Base-by-base conservation (phyloP, 225 moss, liverwort and hornwort species). In the Thuidium tamariscinum region DNA sequence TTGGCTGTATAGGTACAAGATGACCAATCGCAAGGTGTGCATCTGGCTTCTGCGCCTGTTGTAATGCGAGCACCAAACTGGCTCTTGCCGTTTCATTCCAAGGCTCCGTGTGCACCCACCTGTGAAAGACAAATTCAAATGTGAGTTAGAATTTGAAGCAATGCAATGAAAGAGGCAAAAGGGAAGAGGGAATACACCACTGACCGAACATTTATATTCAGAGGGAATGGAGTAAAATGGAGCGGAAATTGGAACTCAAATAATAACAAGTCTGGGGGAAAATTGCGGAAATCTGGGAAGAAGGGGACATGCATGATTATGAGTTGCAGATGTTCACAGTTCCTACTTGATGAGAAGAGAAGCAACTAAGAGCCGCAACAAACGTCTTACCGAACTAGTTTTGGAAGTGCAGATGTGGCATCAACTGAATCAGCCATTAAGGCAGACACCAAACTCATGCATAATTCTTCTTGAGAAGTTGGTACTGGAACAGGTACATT, bases 71-170 rank as follows among this genome's bases (percentile, higher is more conserved):
- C 78, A 96, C 92, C 87, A 99, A 86, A 91, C 93, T 89, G 63
- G 88, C 89, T 86, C 88, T 95, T 69, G 97, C 94, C 46, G 72
- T 88, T 75, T 84, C 77, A 78, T 95, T 99, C 97, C 98, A 96
- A 76, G 97, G 98, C 82, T 99, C 95, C 72, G 88, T 91, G 76
- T 97, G 98, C 80, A 94, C 91, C 97, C 97, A 95, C 86, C 98
- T 98, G 92, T 85, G 84, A 19, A 76, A 16, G 70, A 71, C 42
- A 80, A 59, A 49, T 51, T 83, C 7, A 49, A 9, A 30, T 72
- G 59, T 48, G 61, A 79, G 88, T 34, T 82, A 84, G 46, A 39
- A 42, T 52, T 82, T 37, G 63, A 75, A 63, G 67, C 32, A 68
- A 70, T 41, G 44, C 27, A 79, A 70, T 30, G 52, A 44, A 79